Conservation (phyloP, 306 rosid species). For the Ceratonia siliqua region DNA sequence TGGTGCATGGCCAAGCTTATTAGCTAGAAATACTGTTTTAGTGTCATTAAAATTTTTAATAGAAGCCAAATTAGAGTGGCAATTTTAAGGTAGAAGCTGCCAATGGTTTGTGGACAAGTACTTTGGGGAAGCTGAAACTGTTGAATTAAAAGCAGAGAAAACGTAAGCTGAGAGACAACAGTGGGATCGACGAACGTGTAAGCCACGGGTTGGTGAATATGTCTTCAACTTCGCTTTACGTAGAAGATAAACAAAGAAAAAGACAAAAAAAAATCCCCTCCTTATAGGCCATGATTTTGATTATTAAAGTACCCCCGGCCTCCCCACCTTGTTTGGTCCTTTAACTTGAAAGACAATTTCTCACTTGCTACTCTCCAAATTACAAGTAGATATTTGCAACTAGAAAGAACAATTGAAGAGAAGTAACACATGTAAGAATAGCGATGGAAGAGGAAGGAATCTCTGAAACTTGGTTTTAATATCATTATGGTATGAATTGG, state of each 20-base stretch:
- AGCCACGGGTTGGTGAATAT: constrained; percentile 52
- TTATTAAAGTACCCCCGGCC: constrained; percentile 39
- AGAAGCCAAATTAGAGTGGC: constrained; percentile 1
- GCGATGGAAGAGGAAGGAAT: neutral
- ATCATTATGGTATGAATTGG: constrained; percentile 23
- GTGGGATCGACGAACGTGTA: constrained; percentile 53
- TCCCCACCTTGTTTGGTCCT: constrained; percentile 43
- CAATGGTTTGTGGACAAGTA: constrained; percentile 72
- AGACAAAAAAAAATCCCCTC: constrained; percentile 32
- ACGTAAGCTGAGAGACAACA: constrained; percentile 59
- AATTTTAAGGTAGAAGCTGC: constrained; percentile 37
- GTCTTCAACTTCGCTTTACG: constrained; percentile 47
- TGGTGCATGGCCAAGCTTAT: too few relatives aligned
- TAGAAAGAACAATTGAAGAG: constrained; percentile 14
- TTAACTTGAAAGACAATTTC: constrained; percentile 30
- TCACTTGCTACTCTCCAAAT: constrained; percentile 1
- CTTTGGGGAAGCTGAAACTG: constrained; percentile 58
- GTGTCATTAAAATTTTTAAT: too few relatives aligned
- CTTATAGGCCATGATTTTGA: constrained; percentile 33
- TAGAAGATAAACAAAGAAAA: constrained; percentile 58
- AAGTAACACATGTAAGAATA: constrained; percentile 12
- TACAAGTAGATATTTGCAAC: too few relatives aligned
- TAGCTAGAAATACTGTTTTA: too few relatives aligned
- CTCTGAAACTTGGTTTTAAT: neutral
- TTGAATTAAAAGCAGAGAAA: constrained; percentile 49